phyloP scores from a whole-genome alignment of 2,329 filamentous ascomycete genomes.

The Aquanectria penicillioides region DNA sequence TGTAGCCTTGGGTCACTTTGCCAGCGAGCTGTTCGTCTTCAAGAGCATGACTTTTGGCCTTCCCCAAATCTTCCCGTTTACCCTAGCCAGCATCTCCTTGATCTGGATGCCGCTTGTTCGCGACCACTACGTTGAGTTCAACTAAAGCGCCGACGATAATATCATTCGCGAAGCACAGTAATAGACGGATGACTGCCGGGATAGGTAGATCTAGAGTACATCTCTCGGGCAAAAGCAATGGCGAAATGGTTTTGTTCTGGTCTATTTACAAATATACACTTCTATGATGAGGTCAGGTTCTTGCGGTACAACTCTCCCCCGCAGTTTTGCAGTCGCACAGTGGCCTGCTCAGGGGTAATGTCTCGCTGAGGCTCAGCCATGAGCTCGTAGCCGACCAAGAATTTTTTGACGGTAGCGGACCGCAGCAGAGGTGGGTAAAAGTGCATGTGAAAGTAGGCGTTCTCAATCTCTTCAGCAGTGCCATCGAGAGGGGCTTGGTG shows the following conservation, averaged over 20 bases:
- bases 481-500: conserved; percentile 93
- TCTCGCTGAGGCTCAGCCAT: conserved; percentile 98
- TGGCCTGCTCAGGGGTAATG: conserved; percentile 96
- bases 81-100: conserved; percentile 60
- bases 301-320: conserved; percentile 88
- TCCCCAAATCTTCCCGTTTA: conserved; percentile 66
- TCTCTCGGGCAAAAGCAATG: neutral
- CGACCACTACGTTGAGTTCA: conserved; percentile 69
- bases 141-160: conserved; percentile 30
- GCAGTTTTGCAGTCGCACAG: conserved; percentile 78
- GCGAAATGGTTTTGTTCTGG: neutral
- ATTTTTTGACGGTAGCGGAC: conserved; percentile 94
- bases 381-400: conserved; percentile 95
- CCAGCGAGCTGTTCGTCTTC: conserved; percentile 83
- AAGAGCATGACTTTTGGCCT: conserved; percentile 74
- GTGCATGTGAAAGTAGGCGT: conserved; percentile 94
- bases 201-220: neutral
- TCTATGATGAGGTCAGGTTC: conserved; percentile 39
- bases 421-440: conserved; percentile 95
- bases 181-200: no score
- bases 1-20: conserved; percentile 81
- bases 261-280: conserved; percentile 26
- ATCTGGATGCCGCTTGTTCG: conserved; percentile 75
- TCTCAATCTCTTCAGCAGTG: conserved; percentile 83
- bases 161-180: neutral